Base-by-base conservation (phyloP, 371 early-diverging fungal species). In the Haplosporangium sp. region DNA sequence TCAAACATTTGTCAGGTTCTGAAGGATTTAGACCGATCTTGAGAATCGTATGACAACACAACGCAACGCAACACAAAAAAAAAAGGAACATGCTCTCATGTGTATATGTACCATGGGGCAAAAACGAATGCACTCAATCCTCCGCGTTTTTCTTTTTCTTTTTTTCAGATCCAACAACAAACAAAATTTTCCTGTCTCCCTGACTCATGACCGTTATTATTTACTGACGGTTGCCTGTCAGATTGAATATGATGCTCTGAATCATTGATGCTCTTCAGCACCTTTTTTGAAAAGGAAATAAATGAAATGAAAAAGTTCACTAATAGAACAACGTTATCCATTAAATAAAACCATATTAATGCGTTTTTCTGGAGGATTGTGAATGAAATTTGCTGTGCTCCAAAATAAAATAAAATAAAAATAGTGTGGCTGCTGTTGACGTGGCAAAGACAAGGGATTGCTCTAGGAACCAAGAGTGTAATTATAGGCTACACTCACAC, bases 381-480 rank as follows among this genome's bases (percentile, higher is more conserved):
- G 27, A 27, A 27, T 52, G 19, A 52, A 52, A n/a, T 52, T 45
- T 52, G 52, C 52, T 52, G 52, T 52, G 52, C 44, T 44, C 52
- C 52, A 52, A 52, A 52, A 52, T 52, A 52, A n/a, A 52, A n/a
- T 6, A 52, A n/a, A 17, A 52, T 15, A 52, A 17, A 52, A 52
- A 52, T 9, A 15, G 44, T 44, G 44, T 44, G 44, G 44, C 44
- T 44, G 44, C 44, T 44, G 44, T 44, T 44, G 44, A 44, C 44
- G 44, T 44, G 44, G 44, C 44, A 9, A 44, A 44, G 44, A 44
- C 44, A 44, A 44, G 44, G 8, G 13, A 44, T 44, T 44, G 44
- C 8, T 45, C 10, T 7, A 52, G 7, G 52, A 52, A n/a, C 17
- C 52, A n/a, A 19, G 52, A 52, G 52, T 11, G n/a, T 52, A 52